Conservation (phyloP, 2,329 filamentous ascomycete species). For the Aspergillus sp. region DNA sequence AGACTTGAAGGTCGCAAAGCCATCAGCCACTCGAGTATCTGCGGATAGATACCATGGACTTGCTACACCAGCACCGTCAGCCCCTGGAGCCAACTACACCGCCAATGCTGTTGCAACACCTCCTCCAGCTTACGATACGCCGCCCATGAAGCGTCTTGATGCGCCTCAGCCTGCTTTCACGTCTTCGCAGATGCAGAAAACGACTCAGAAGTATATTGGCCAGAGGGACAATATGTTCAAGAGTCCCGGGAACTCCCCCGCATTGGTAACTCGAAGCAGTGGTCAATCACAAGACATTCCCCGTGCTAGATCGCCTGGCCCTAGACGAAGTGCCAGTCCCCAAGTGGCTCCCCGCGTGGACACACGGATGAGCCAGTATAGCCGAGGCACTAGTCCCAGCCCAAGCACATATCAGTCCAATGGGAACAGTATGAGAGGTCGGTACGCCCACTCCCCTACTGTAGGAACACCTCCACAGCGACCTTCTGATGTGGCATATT, state of each 20-base stretch:
- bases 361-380: constrained; percentile 37
- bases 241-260: constrained; percentile 42
- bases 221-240: constrained; percentile 77
- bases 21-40: constrained; percentile 77
- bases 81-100: constrained; percentile 33
- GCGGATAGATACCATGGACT: constrained; percentile 95
- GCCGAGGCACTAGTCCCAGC: constrained; percentile 38
- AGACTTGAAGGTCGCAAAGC: constrained; percentile 83
- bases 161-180: constrained; percentile 90
- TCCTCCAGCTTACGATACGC: constrained; percentile 77
- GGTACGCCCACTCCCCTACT: constrained; percentile 34
- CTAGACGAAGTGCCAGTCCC: constrained; percentile 47
- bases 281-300: constrained; percentile 39
- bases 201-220: constrained; percentile 79
- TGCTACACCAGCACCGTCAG: constrained; percentile 65
- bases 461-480: constrained; percentile 26
- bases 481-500: constrained; percentile 36
- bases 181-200: constrained; percentile 90
- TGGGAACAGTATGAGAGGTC: constrained; percentile 32
- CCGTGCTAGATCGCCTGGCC: constrained; percentile 61
- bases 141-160: constrained; percentile 71
- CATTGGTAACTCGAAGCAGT: constrained; percentile 56
- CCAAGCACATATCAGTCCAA: constrained; percentile 41
- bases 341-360: constrained; percentile 26
- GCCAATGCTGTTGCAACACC: constrained; percentile 52